These are phyloP conservation scores for Fusarium sp. DNA, from an alignment of 2,329 filamentous ascomycete species.

Conservation along the genomic window DNA sequence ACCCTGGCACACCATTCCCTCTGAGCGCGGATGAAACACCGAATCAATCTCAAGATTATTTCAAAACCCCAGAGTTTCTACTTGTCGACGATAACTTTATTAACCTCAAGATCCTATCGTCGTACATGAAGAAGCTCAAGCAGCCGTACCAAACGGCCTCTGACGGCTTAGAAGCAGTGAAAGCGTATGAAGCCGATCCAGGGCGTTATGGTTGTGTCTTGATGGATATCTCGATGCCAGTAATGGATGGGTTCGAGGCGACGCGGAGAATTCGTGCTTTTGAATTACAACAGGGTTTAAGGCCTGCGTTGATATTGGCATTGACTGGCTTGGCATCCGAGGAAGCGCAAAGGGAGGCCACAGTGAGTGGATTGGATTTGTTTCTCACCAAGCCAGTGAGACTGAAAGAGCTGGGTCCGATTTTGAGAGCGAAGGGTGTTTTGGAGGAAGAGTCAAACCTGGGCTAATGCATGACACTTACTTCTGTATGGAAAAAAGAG, in stretches of 20 bases:
- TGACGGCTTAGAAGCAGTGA: conserved; percentile 55
- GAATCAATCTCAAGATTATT: conserved; percentile 8
- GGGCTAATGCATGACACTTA: background rate
- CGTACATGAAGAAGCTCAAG: conserved; percentile 55
- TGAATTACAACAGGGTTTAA: conserved; percentile 60
- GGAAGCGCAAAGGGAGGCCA: conserved; percentile 66
- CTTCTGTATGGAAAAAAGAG: too few relatives aligned
- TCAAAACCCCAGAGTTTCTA: conserved; percentile 45
- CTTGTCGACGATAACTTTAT: conserved; percentile 61
- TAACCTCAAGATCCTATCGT: conserved; percentile 55
- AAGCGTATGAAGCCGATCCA: conserved; percentile 47
- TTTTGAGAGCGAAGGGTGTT: conserved; percentile 36
- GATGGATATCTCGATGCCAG: conserved; percentile 71
- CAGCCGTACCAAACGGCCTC: conserved; percentile 50
- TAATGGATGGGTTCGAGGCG: conserved; percentile 68
- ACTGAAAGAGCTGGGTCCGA: conserved; percentile 56
- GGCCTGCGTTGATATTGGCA: conserved; percentile 64
- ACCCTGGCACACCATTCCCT: conserved; percentile 21
- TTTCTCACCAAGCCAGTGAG: conserved; percentile 69
- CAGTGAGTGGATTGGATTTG: conserved; percentile 67
- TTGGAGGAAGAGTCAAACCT: conserved; percentile 31
- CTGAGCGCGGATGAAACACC: conserved; percentile 27
- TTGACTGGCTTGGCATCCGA: conserved; percentile 67
- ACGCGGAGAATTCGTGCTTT: conserved; percentile 65
- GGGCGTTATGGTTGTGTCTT: conserved; percentile 52